These are phyloP conservation scores for Botrytis galanthina DNA, from an alignment of 2,329 filamentous ascomycete genomes.

Conservation along the genomic window DNA sequence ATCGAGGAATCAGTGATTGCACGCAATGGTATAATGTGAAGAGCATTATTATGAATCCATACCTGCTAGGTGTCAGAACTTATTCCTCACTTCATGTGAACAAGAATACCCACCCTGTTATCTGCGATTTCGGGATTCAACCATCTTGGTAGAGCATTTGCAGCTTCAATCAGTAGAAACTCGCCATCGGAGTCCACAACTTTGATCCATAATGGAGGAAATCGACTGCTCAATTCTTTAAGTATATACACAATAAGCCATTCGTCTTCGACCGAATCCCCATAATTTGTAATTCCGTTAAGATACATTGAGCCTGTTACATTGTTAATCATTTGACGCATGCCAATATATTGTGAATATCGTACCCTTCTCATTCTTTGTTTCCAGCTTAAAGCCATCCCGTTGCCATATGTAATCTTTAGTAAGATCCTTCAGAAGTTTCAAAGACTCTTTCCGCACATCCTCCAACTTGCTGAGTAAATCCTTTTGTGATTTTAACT, in stretches of 20 bases:
- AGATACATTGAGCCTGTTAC: constrained; percentile 57
- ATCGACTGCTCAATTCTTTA: constrained; percentile 72
- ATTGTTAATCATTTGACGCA: not conserved
- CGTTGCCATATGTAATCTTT: constrained; percentile 94
- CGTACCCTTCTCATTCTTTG: constrained; percentile 58
- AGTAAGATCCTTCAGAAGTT: constrained; percentile 63
- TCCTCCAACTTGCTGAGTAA: constrained; percentile 65
- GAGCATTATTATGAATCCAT: constrained; percentile 78
- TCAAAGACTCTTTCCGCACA: constrained; percentile 66
- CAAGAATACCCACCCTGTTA: constrained; percentile 56
- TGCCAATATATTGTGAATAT: not conserved
- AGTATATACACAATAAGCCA: constrained; percentile 94
- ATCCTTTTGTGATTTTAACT: constrained; percentile 51
- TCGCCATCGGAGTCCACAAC: constrained; percentile 89
- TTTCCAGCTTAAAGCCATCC: constrained; percentile 66
- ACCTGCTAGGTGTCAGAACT: constrained; percentile 47
- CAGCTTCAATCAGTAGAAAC: constrained; percentile 91
- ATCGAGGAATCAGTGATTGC: constrained; percentile 39
- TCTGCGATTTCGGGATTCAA: constrained; percentile 85
- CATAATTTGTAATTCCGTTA: constrained; percentile 78
- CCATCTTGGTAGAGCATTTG: constrained; percentile 84
- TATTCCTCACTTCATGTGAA: not conserved
- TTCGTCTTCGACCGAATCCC: constrained; percentile 94
- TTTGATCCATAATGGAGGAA: constrained; percentile 74
- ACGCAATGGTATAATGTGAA: constrained; percentile 68